phyloP scores from a whole-genome alignment of 2,329 filamentous ascomycete species.

The Purpureocillium takamizusanense region DNA sequence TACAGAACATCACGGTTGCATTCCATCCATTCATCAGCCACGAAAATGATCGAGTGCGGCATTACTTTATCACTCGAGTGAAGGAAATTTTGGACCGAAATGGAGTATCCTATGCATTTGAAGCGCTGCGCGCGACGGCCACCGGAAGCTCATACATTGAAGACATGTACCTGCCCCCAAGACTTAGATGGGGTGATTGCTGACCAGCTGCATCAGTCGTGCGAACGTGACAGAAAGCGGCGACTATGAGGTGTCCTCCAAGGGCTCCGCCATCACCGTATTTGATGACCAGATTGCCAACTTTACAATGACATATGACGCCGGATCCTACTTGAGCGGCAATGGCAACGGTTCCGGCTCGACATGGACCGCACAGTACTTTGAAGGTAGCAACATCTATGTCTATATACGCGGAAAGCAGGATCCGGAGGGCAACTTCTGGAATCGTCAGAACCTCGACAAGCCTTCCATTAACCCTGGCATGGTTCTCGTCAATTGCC shows the following conservation, averaged over 20 bases:
- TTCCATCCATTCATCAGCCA: slow-evolving; percentile 88
- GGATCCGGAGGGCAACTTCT: slow-evolving; percentile 66
- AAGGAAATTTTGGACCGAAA: slow-evolving; percentile 60
- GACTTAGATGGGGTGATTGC: too few species aligned
- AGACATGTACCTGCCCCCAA: too few species aligned
- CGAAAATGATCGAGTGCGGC: slow-evolving; percentile 69
- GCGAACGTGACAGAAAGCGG: too few species aligned
- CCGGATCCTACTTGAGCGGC: too few species aligned
- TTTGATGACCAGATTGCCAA: slow-evolving; percentile 77
- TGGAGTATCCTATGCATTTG: slow-evolving; percentile 35
- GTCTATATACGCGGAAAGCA: slow-evolving; percentile 80
- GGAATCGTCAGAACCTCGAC: too few species aligned
- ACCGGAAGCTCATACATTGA: too few species aligned
- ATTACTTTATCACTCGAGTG: slow-evolving; percentile 65
- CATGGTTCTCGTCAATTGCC: too few species aligned
- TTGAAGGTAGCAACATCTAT: slow-evolving; percentile 85
- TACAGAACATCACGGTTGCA: slow-evolving; percentile 62
- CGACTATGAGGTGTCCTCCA: too few species aligned
- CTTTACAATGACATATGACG: slow-evolving; percentile 46
- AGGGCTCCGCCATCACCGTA: slow-evolving; percentile 41
- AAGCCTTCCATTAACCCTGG: too few species aligned
- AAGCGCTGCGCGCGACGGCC: slow-evolving; percentile 9
- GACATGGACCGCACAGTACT: slow-evolving; percentile 54
- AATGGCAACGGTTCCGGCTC: slow-evolving; percentile 6
- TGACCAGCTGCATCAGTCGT: too few species aligned